Evolutionary conservation across 768 basidiomycete genomes (phyloP).

Genomic region (Clitopilus hobsonii): DNA sequence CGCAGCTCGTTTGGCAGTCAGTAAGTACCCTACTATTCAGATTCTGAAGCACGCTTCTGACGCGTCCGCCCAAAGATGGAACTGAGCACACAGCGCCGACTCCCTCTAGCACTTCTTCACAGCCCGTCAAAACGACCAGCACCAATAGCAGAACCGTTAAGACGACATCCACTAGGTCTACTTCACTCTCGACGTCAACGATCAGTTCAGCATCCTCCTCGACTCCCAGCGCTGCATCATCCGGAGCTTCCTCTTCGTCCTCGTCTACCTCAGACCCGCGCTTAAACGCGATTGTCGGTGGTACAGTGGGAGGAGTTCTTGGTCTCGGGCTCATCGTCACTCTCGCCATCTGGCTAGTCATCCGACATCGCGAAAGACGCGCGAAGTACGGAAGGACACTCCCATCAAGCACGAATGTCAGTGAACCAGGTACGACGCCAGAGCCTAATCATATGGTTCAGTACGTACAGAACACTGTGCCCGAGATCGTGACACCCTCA

Average conservation of each 20-base stretch:
- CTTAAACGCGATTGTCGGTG: slow-evolving; percentile 44
- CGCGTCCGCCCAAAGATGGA: not conserved
- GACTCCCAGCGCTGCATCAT: slow-evolving; percentile 8
- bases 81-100: slow-evolving; percentile 18
- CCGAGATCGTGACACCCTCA: slow-evolving; percentile 5
- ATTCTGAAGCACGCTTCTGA: not conserved
- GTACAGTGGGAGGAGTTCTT: slow-evolving; percentile 21
- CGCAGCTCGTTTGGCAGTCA: slow-evolving; percentile 29
- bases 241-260: slow-evolving; percentile 5
- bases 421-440: slow-evolving; percentile 5
- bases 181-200: slow-evolving; percentile 11
- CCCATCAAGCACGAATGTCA: slow-evolving; percentile 2
- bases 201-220: slow-evolving; percentile 8
- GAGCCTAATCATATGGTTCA: slow-evolving; percentile 10
- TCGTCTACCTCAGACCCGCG: slow-evolving; percentile 24
- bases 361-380: slow-evolving; percentile 13
- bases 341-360: slow-evolving; percentile 19
- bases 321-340: slow-evolving; percentile 27
- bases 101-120: slow-evolving; percentile 18
- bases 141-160: slow-evolving; percentile 8
- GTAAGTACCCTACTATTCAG: slow-evolving; percentile 17
- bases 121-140: slow-evolving; percentile 2
- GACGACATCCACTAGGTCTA: slow-evolving; percentile 10
- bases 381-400: slow-evolving; percentile 5
- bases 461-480: slow-evolving; percentile 13